Percentiles rank a stretch among this genome's conserved stretches.
Evolutionary conservation across 805 yeast genomes (phyloP).

Genomic region (Candida andamanensis): DNA sequence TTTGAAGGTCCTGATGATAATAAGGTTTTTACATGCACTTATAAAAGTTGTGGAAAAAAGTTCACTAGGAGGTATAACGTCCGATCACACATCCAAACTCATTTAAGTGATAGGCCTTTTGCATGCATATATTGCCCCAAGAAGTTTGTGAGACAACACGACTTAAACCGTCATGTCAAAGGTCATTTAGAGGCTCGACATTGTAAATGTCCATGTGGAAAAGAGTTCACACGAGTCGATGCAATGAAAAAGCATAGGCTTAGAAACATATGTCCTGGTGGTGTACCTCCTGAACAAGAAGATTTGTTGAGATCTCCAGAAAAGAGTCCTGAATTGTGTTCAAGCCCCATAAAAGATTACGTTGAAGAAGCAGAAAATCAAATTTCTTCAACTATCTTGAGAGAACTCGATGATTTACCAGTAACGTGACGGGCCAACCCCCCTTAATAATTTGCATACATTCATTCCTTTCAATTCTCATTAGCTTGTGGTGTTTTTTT

Average conservation of each 20-base stretch:
- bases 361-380: not conserved
- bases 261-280: constrained; percentile 80
- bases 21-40: constrained; percentile 69
- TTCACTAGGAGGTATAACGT: constrained; percentile 89
- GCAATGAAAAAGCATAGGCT: constrained; percentile 78
- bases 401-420: no score
- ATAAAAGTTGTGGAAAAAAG: constrained; percentile 70
- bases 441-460: no score
- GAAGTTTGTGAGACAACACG: constrained; percentile 93
- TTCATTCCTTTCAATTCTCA: no score
- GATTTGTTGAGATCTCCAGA: constrained; percentile 5
- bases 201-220: constrained; percentile 84
- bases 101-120: constrained; percentile 90
- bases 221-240: constrained; percentile 84
- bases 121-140: constrained; percentile 73
- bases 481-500: no score
- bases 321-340: not conserved
- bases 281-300: constrained; percentile 28
- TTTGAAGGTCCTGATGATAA: constrained; percentile 75
- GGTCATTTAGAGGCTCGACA: constrained; percentile 74
- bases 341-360: not conserved
- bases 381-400: no score
- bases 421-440: no score
- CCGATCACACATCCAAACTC: constrained; percentile 94
- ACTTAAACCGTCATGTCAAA: constrained; percentile 81